phyloP scores from a whole-genome alignment of 306 rosid genomes.

The Malus fusca region DNA sequence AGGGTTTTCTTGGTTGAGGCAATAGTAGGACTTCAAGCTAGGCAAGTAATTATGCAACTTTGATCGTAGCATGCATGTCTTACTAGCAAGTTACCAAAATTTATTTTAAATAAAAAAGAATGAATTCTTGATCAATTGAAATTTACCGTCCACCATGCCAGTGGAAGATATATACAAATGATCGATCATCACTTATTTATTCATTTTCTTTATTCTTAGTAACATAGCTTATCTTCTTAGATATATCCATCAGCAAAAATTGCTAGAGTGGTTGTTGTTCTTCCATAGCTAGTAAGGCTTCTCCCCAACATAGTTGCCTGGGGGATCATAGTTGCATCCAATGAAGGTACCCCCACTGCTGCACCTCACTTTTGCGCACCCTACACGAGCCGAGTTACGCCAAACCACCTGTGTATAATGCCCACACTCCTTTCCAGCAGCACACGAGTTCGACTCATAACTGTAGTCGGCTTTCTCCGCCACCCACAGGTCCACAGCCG shows the following conservation, averaged over 20 bases:
- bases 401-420: slow-evolving; percentile 43
- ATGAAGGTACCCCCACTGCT: slow-evolving; percentile 35
- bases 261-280: not conserved
- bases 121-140: not conserved
- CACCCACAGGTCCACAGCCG: slow-evolving; percentile 38
- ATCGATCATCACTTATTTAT: not conserved
- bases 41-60: no score
- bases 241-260: not conserved
- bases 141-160: not conserved
- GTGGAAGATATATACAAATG: not conserved
- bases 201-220: not conserved
- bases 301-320: slow-evolving; percentile 33
- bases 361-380: slow-evolving; percentile 23
- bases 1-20: no score
- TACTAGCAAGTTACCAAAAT: no score
- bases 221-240: not conserved
- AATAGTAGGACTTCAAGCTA: no score
- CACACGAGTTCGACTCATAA: slow-evolving; percentile 24
- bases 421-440: slow-evolving; percentile 9
- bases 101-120: not conserved
- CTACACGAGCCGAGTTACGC: not conserved
- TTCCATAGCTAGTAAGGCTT: slow-evolving; percentile 25
- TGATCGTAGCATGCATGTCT: no score
- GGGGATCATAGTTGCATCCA: slow-evolving; percentile 55
- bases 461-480: slow-evolving; percentile 27